Evolutionary conservation across 208 protist species (phyloP), one percentile per base, ranked within the genome.

Genomic region (Vickermania ingenoplastis): DNA sequence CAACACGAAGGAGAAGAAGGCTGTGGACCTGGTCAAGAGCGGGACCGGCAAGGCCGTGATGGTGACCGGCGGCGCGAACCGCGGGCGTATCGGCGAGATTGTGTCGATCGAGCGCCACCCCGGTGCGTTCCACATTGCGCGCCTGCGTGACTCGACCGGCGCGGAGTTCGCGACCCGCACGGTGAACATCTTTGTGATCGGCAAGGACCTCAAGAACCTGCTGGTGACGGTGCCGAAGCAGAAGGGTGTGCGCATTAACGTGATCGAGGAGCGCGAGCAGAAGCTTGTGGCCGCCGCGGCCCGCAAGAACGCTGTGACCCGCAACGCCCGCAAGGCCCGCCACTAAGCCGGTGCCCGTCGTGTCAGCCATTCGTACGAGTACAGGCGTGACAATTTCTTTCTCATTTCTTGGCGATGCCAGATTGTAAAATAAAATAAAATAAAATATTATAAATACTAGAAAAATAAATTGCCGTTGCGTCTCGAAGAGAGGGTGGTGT

Each of bases 161-260:
- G 79, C 97, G 69, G 84, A 85, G 52, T 99, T 99, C 76, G 96
- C 98, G 67, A 99, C 99, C 48, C 97, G 98, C 66, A 41, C 91
- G n/a, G 55, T 55, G 56, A 99, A 99, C 90, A 93, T 99, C 49
- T 99, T 99, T 76, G 93, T 99, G 66, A 97, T 99, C 67, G 98
- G 98, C 65, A 89, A 98, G 71, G 84, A 85, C 67, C 81, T 84
- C 57, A 77, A 86, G 65, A 79, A 74, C 30, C 67, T 97, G 31
- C 74, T 87, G 30, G 83, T 99, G 49, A 92, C 94, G 3, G 80
- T 99, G 41, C 98, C 98, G 58, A 94, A 92, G 68, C 77, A 86
- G 63, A 93, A 97, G 76, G 98, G 98, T 83, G 69, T 99, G 49
- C 78, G 81, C 63, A 84, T 89, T 59, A 84, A 84, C 70, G 75